These are phyloP conservation scores for Saussurea involucrata DNA, from an alignment of 129 eudicot genomes.

Conservation along the genomic window DNA sequence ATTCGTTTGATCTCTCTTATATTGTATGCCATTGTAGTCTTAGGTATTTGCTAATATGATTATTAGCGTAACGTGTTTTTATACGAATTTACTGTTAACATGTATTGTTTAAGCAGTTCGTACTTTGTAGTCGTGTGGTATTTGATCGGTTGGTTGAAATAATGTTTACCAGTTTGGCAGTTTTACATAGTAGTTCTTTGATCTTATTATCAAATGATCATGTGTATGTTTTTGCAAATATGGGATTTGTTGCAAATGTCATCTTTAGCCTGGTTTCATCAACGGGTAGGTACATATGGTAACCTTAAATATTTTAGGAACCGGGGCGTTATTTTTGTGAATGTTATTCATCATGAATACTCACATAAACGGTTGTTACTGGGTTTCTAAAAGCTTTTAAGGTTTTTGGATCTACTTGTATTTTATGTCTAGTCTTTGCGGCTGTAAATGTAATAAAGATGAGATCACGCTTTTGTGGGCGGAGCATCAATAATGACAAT, in stretches of 20 bases:
- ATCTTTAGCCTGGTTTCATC: not conserved
- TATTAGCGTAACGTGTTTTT: not conserved
- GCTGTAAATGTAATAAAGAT: too few species aligned
- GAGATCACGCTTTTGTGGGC: too few species aligned
- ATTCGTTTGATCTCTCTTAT: constrained; percentile 17
- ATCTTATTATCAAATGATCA: not conserved
- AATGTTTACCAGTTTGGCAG: not conserved
- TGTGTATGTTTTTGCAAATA: not conserved
- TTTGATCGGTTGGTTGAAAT: not conserved
- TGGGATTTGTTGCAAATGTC: not conserved
- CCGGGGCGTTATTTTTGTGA: not conserved
- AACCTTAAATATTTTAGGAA: not conserved
- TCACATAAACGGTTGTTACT: too few species aligned
- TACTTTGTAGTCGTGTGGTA: not conserved
- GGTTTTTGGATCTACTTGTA: too few species aligned
- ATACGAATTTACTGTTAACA: not conserved
- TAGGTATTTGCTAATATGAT: constrained; percentile 6
- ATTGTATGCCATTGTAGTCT: constrained; percentile 14
- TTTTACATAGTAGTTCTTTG: not conserved
- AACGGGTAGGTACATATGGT: not conserved
- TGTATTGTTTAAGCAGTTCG: not conserved
- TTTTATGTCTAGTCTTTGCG: too few species aligned
- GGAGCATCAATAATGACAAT: too few species aligned
- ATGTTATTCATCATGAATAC: too few species aligned
- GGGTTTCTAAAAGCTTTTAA: too few species aligned